A percentile compares a stretch with the other conserved stretches of the same genome.
These are phyloP conservation scores for Glycine soja DNA, from an alignment of 306 rosid genomes.

Conservation along the genomic window DNA sequence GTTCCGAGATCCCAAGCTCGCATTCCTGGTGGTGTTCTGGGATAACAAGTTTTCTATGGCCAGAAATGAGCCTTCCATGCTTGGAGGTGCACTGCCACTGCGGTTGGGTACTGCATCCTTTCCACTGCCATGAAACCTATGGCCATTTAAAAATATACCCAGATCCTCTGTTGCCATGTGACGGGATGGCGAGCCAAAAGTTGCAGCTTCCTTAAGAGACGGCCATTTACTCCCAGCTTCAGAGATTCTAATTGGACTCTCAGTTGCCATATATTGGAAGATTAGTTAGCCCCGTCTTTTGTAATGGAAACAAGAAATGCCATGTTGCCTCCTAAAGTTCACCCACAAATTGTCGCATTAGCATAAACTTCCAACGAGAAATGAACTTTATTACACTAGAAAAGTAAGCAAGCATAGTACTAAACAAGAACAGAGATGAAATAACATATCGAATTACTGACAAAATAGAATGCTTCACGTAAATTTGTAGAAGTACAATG, in stretches of 20 bases:
- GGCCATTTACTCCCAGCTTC: slow-evolving; percentile 81
- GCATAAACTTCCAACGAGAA: slow-evolving; percentile 1
- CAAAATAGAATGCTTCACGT: neutral
- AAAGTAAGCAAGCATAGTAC: slow-evolving; percentile 9
- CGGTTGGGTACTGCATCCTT: slow-evolving; percentile 69
- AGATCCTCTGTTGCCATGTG: slow-evolving; percentile 66
- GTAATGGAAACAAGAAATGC: slow-evolving; percentile 32
- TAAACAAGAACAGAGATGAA: neutral
- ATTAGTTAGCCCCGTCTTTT: slow-evolving; percentile 41
- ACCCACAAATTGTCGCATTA: slow-evolving; percentile 37
- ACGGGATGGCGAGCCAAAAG: slow-evolving; percentile 55
- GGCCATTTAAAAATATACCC: slow-evolving; percentile 65
- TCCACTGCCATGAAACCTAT: slow-evolving; percentile 54
- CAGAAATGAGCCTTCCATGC: slow-evolving; percentile 76
- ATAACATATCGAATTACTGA: slow-evolving; percentile 11
- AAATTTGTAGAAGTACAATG: neutral
- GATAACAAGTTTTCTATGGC: slow-evolving; percentile 62
- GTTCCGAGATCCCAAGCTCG: slow-evolving; percentile 55
- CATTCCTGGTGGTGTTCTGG: slow-evolving; percentile 50
- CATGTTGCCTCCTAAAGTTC: slow-evolving; percentile 46
- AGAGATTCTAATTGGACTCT: slow-evolving; percentile 76
- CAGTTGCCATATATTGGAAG: slow-evolving; percentile 66
- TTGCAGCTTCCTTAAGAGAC: slow-evolving; percentile 60
- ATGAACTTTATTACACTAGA: neutral
- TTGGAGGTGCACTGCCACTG: slow-evolving; percentile 88